Evolutionary conservation across 306 rosid species (phyloP).

Genomic region (Geum urbanum): DNA sequence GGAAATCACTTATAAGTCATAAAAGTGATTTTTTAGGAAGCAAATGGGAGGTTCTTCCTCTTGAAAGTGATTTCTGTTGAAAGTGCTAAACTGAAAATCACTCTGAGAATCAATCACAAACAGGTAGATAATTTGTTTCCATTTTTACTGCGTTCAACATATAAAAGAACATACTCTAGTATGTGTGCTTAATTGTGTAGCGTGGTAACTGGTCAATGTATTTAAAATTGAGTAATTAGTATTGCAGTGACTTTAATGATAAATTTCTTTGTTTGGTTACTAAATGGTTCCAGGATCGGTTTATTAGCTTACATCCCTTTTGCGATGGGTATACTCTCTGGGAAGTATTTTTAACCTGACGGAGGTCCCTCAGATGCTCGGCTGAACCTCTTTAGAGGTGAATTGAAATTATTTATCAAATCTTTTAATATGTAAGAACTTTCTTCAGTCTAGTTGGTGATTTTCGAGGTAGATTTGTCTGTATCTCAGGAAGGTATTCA

Average conservation of each 20-base stretch:
- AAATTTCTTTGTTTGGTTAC: slow-evolving; percentile 2
- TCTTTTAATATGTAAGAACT: background rate
- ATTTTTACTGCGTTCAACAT: background rate
- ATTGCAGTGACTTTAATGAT: background rate
- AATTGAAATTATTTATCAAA: slow-evolving; percentile 2
- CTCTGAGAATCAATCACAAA: too few species aligned
- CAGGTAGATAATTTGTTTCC: background rate
- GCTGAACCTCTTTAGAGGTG: slow-evolving; percentile 76
- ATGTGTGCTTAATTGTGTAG: background rate
- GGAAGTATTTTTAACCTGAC: slow-evolving; percentile 61
- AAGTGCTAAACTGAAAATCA: too few species aligned
- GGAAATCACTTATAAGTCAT: too few species aligned
- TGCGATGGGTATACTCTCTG: slow-evolving; percentile 96
- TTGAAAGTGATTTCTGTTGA: too few species aligned
- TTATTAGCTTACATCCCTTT: slow-evolving; percentile 91
- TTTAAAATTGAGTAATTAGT: background rate
- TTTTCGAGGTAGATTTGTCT: slow-evolving; percentile 16
- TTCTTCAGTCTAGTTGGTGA: slow-evolving; percentile 6
- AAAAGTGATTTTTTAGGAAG: too few species aligned
- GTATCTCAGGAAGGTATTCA: slow-evolving; percentile 59
- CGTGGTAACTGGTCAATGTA: background rate
- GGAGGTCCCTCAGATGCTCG: slow-evolving; percentile 68
- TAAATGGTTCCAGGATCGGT: slow-evolving; percentile 50
- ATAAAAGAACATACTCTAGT: background rate
- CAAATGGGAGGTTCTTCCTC: too few species aligned